Evolutionary conservation across 306 rosid species (phyloP), one percentile per base, ranked within the genome.

Genomic region (Quercus cerris): DNA sequence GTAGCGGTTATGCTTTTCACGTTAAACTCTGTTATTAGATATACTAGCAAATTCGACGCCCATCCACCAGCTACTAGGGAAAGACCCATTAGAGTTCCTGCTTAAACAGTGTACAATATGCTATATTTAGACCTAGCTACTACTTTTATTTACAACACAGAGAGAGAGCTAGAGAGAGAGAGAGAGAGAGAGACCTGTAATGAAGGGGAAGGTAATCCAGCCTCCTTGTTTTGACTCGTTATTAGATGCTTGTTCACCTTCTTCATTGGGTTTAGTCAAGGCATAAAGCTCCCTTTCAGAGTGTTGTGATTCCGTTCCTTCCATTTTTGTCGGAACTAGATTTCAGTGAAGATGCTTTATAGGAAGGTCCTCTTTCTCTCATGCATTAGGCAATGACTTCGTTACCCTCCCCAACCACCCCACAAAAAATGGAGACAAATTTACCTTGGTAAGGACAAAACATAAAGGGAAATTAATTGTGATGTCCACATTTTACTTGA

Each of bases 191-290:
- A 54, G 30, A 81, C 88, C 90, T 6, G 73, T 76, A 41, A 87
- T 83, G 75, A 84, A 87, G 81, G 90, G 88, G 68, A 84, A 84
- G 17, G 86, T 80, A 56, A 51, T 77, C 90, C 88, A 87, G 35
- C 86, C 90, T 22, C 90, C 86, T 41, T 61, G 73, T 72, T 79
- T 79, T 17, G 17, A n/a, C n/a, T 22, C 61, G 13, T 35, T 22
- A 27, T 55, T 23, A 28, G 52, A 3, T 67, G 27, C 72, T 19
- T 35, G 49, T 33, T 13, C 14, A 67, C 27, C n/a, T 27, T 28
- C 69, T 27, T 63, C 69, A 25, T 25, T 14, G 2, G 31, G 31
- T 9, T 1, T 22, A 59, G 66, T 59, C 5, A 6, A 14, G 27
- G 13, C 31, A 59, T 14, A 23, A 18, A 63, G 69, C 38, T 28